phyloP scores from a whole-genome alignment of 305 asterid species.

The Fraxinus xanthoxyloides region DNA sequence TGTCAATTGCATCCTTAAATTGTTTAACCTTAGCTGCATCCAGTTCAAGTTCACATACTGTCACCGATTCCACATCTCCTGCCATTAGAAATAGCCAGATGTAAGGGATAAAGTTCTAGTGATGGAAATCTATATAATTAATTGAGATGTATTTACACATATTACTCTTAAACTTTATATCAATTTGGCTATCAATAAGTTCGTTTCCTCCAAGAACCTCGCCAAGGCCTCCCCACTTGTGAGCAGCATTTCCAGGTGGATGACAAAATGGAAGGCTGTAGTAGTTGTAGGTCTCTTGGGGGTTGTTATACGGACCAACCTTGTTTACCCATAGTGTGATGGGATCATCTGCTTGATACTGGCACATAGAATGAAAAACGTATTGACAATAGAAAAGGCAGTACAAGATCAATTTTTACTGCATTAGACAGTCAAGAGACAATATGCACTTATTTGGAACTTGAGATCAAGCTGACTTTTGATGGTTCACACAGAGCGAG shows the following conservation, averaged over 20 bases:
- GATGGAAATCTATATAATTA: constrained; percentile 7
- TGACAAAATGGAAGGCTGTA: constrained; percentile 83
- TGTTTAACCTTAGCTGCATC: constrained; percentile 62
- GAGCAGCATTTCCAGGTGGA: constrained; percentile 54
- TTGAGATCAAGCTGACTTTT: constrained; percentile 6
- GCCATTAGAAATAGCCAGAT: constrained; percentile 23
- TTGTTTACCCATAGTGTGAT: constrained; percentile 83
- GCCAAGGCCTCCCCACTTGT: constrained; percentile 83
- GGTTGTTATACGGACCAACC: constrained; percentile 89
- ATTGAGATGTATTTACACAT: constrained; percentile 13
- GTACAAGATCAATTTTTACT: constrained; percentile 13
- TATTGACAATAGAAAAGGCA: constrained; percentile 5
- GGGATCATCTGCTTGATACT: constrained; percentile 67
- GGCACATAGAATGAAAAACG: constrained; percentile 38
- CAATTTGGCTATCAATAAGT: constrained; percentile 80
- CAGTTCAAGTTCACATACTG: constrained; percentile 61
- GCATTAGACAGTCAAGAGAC: constrained; percentile 7
- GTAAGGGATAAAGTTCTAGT: not conserved
- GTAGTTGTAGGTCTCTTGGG: constrained; percentile 88
- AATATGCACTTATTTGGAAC: constrained; percentile 6
- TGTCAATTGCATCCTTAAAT: constrained; percentile 67
- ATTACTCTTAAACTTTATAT: constrained; percentile 73
- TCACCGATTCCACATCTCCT: constrained; percentile 53
- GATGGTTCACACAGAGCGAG: not conserved
- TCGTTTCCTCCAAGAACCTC: constrained; percentile 86